Base-by-base conservation (phyloP, 73 alveolate species). In the Paraurostyla sp. region DNA sequence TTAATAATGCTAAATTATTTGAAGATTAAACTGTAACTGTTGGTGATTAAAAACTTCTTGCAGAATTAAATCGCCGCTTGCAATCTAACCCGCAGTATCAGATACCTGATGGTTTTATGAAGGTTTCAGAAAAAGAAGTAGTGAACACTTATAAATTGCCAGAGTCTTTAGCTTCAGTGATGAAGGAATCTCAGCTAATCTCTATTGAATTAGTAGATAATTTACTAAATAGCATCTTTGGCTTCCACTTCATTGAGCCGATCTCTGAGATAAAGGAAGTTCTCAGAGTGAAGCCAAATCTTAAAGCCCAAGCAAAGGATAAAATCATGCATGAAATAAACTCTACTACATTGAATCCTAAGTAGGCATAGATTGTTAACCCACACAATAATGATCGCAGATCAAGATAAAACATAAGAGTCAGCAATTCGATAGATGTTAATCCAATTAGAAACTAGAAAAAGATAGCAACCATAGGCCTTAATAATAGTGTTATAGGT, bases 91-190 rank as follows among this genome's bases (percentile, higher is more conserved):
- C 97, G 11, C 82, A 52, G 20, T 76, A 91, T 49, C 92, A 83
- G 3, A 65, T 96, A 29, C 99, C 99, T 23, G 96, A 94, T 51
- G 99, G 98, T 9, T 95, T 80, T 60, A 51, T 75, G 25, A 91
- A 89, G 38, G 92, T 87, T 0, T 63, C 49, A 18, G 97, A 89
- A 13, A 90, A 85, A 38, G 94, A 92, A 42, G 78, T 93, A 7
- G 90, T 51, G 42, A 60, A 83, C 56, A 54, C 41, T 15, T 93
- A 81, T 65, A 9, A 49, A 30, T 20, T 83, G 2, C 91, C 92
- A 43, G 62, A 27, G 29, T 51, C 50, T 42, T 80, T 89, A 46
- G 45, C 87, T 15, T n/a, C n/a, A n/a, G n/a, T n/a, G 18, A 73
- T 73, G 3, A n/a, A 9, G 32, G 73, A 73, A 45, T 48, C 87